A percentile compares a stretch with the other conserved stretches of the same genome.
Evolutionary conservation across 768 basidiomycete genomes (phyloP).

Genomic region (Chlorophyllum brunneum): DNA sequence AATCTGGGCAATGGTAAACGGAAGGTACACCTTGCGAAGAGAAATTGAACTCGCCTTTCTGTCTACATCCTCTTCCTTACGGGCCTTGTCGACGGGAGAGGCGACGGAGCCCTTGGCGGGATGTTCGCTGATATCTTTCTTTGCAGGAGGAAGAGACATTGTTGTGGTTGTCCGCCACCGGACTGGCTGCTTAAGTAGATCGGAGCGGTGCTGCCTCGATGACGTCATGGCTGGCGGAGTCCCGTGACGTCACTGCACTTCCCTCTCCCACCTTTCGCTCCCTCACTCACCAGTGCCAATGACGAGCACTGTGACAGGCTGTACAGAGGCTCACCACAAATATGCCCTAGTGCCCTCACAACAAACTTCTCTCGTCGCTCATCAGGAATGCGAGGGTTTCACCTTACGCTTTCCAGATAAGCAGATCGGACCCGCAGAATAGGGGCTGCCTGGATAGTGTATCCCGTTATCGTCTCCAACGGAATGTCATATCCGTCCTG

Average conservation of each 20-base stretch:
- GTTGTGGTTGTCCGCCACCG: too few relatives aligned
- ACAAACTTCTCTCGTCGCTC: too few relatives aligned
- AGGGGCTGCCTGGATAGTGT: too few relatives aligned
- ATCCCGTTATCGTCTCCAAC: too few relatives aligned
- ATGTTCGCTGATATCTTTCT: slow-evolving; percentile 56
- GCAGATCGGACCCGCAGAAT: too few relatives aligned
- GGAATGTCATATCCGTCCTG: too few relatives aligned
- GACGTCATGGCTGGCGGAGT: not conserved
- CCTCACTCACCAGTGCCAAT: not conserved
- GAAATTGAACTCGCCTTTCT: slow-evolving; percentile 49
- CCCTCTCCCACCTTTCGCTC: not conserved
- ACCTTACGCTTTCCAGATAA: too few relatives aligned
- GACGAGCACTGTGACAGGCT: too few relatives aligned
- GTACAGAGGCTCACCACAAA: too few relatives aligned
- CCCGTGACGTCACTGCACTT: slow-evolving; percentile 7
- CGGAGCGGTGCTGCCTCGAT: too few relatives aligned
- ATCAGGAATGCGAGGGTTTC: too few relatives aligned
- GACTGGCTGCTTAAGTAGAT: not conserved
- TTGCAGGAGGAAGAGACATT: slow-evolving; percentile 69
- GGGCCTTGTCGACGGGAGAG: slow-evolving; percentile 55
- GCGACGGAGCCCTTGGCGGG: slow-evolving; percentile 60
- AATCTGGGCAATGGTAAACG: slow-evolving; percentile 35
- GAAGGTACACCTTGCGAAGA: not conserved
- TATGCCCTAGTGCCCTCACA: too few relatives aligned
- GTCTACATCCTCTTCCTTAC: slow-evolving; percentile 71